Evolutionary conservation across 2,329 filamentous ascomycete genomes (phyloP).

Genomic region (Diaporthe destruens): DNA sequence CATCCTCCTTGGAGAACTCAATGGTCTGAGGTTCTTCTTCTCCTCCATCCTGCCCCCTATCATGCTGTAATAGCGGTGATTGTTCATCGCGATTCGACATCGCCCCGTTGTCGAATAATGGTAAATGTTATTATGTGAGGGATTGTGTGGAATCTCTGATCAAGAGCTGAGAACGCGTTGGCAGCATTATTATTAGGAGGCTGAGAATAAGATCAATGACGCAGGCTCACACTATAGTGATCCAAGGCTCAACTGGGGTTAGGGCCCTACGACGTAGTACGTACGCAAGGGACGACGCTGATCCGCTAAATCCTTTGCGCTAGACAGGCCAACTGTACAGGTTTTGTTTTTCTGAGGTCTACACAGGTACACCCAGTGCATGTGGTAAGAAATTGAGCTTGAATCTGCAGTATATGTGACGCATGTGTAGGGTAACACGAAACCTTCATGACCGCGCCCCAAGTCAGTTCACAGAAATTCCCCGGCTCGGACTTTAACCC

Average conservation of each 20-base stretch:
- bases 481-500: too few species aligned
- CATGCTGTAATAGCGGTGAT: conserved; percentile 34
- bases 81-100: conserved; percentile 38
- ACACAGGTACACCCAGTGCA: too few species aligned
- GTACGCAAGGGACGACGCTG: not conserved
- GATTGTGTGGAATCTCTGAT: too few species aligned
- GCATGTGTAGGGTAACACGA: too few species aligned
- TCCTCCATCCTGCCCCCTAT: not conserved
- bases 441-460: too few species aligned
- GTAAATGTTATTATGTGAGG: not conserved
- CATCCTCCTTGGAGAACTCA: conserved; percentile 33
- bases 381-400: too few species aligned
- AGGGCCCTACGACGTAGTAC: not conserved
- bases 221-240: not conserved
- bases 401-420: too few species aligned
- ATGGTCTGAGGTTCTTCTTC: conserved; percentile 9
- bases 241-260: not conserved
- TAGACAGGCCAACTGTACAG: too few species aligned
- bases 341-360: too few species aligned
- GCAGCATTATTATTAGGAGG: not conserved
- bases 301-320: not conserved
- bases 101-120: not conserved
- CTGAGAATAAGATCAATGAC: conserved; percentile 13
- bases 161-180: not conserved
- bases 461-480: too few species aligned